Evolutionary conservation across 768 basidiomycete species (phyloP).

Genomic region (Rhodotorula paludigena): DNA sequence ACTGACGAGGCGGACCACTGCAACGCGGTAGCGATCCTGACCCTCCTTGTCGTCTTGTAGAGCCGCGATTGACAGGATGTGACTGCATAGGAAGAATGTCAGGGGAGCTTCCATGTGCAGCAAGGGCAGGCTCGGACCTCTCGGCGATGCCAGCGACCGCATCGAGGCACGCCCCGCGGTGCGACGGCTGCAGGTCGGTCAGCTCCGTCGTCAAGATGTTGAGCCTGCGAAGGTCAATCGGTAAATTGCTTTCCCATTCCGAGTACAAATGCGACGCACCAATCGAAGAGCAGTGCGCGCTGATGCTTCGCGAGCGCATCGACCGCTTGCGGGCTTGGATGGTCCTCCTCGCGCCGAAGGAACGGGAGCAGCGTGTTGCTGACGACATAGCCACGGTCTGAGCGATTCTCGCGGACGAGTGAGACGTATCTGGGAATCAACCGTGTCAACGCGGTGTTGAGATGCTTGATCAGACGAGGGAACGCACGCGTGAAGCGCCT

Average conservation of each 20-base stretch:
- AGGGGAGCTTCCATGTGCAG: neutral
- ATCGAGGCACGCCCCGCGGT: conserved; percentile 51
- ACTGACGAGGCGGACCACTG: conserved; percentile 47
- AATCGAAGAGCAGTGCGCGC: conserved; percentile 47
- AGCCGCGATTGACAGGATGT: conserved; percentile 45
- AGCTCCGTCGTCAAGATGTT: conserved; percentile 43
- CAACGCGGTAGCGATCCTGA: conserved; percentile 43
- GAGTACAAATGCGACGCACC: conserved; percentile 40
- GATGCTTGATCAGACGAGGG: neutral
- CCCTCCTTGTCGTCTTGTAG: conserved; percentile 42
- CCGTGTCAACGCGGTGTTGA: neutral
- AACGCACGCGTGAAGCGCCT: neutral
- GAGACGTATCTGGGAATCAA: conserved; percentile 36
- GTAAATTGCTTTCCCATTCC: fast-evolving
- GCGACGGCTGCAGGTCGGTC: conserved; percentile 47
- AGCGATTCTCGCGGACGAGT: conserved; percentile 33
- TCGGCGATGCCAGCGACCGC: conserved; percentile 49
- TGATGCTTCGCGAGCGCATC: conserved; percentile 35
- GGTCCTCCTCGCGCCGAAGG: conserved; percentile 46
- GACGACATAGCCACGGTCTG: conserved; percentile 45
- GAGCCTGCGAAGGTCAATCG: neutral
- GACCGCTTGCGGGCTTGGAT: conserved; percentile 38
- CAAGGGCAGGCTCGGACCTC: conserved; percentile 40
- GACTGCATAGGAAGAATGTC: conserved; percentile 36
- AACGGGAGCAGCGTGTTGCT: conserved; percentile 45